phyloP scores from a whole-genome alignment of 306 rosid genomes.

The Hylodesmum podocarpum region DNA sequence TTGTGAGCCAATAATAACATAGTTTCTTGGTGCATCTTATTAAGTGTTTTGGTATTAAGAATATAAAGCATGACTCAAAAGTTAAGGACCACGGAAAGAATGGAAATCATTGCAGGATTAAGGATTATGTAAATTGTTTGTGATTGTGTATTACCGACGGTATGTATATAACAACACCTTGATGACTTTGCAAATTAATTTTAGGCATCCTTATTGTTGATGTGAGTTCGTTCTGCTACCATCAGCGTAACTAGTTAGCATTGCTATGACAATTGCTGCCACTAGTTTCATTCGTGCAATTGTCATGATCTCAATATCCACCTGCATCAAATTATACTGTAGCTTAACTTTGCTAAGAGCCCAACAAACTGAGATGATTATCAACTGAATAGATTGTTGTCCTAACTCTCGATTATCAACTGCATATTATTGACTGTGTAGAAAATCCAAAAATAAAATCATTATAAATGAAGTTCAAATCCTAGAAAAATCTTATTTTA shows the following conservation, averaged over 20 bases:
- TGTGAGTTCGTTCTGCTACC: background rate
- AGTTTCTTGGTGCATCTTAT: background rate
- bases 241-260: background rate
- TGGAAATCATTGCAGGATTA: too few relatives aligned
- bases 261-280: background rate
- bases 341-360: background rate
- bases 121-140: too few relatives aligned
- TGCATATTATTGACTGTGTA: too few relatives aligned
- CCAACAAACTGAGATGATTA: background rate
- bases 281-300: background rate
- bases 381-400: too few relatives aligned
- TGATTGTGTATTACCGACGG: too few relatives aligned
- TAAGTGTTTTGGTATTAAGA: background rate
- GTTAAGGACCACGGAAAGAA: too few relatives aligned
- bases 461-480: background rate
- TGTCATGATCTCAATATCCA: background rate
- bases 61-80: too few relatives aligned
- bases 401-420: too few relatives aligned
- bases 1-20: too few relatives aligned
- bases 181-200: too few relatives aligned
- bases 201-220: too few relatives aligned
- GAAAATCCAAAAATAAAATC: background rate
- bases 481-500: constrained; percentile 34
- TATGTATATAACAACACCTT: too few relatives aligned
- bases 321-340: background rate